Base-by-base conservation (phyloP, 2,329 filamentous ascomycete species). In the Aureobasidium sp. region DNA sequence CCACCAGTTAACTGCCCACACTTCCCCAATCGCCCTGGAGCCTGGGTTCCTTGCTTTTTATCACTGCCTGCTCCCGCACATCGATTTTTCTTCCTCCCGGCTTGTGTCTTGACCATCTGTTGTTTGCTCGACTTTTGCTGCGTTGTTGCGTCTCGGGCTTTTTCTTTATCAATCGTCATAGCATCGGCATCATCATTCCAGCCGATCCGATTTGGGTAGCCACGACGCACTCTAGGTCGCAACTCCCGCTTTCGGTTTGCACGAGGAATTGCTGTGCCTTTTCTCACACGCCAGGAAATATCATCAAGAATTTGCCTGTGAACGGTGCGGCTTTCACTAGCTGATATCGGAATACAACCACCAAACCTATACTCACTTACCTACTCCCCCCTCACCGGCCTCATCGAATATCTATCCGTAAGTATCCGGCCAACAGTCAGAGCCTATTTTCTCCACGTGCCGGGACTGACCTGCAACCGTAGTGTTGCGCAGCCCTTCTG, bases 271-370 rank as follows among this genome's bases (percentile, higher is more conserved):
- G 62, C 53, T 37, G 48, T 47, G 42, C 40, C n/a, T 61, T 53
- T 58, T 40, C 56, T 57, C 40, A 56, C 33, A 45, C 59, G 47
- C 24, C 50, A 53, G 63, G 49, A n/a, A 24, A 15, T 44, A 53
- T 6, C 49, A 45, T 48, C 45, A 3, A 48, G 17, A 22, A 58
- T 61, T 44, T 48, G 58, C 42, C 48, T 48, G 49, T 56, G 29
- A 19, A 42, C 52, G 48, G 61, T 59, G 35, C 73, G 70, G 74
- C 70, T 72, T 72, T 72, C 62, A 73, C 69, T 76, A 75, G 74
- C 73, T 75, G 73, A 68, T 53, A 64, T 68, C 67, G 66, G 61
- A 50, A 64, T 52, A 44, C 63, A 40, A 64, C 47, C 37, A 57
- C 40, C 53, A 57, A 45, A 64, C 63, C 63, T 66, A 68, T 60